phyloP scores from a whole-genome alignment of 2,329 filamentous ascomycete genomes.

The Intubia oerlemansii region DNA sequence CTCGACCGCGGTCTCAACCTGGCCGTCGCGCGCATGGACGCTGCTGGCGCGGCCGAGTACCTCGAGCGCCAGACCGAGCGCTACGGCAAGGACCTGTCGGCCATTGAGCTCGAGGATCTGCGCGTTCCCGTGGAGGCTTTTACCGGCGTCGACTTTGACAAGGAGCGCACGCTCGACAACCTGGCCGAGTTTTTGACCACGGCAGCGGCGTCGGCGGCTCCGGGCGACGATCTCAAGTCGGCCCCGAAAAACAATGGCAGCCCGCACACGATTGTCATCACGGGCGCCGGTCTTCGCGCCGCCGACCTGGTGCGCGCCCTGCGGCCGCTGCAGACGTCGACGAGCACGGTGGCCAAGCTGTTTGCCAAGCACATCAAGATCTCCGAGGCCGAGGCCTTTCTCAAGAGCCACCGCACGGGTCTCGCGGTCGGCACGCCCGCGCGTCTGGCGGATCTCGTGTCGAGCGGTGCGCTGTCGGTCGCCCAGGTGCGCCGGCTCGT shows the following conservation, averaged over 20 bases:
- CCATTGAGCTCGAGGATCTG: slow-evolving; percentile 66
- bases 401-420: slow-evolving; percentile 49
- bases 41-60: slow-evolving; percentile 64
- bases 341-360: slow-evolving; percentile 64
- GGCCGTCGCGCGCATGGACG: slow-evolving; percentile 65
- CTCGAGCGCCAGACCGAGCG: slow-evolving; percentile 57
- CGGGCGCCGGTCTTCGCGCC: slow-evolving; percentile 64
- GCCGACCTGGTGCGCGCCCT: slow-evolving; percentile 62
- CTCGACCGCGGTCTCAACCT: slow-evolving; percentile 58
- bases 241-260: slow-evolving; percentile 47
- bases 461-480: slow-evolving; percentile 53
- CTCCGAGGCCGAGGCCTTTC: slow-evolving; percentile 59
- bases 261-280: slow-evolving; percentile 78
- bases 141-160: slow-evolving; percentile 38
- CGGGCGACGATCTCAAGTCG: slow-evolving; percentile 9
- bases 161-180: slow-evolving; percentile 47
- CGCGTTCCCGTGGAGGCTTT: slow-evolving; percentile 50
- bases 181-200: slow-evolving; percentile 60
- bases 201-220: slow-evolving; percentile 26
- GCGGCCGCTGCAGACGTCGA: slow-evolving; percentile 60
- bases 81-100: slow-evolving; percentile 62
- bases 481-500: slow-evolving; percentile 58
- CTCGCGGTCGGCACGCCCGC: slow-evolving; percentile 83
- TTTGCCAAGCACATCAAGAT: slow-evolving; percentile 98
- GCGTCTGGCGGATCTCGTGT: slow-evolving; percentile 60